phyloP scores from a whole-genome alignment of 495 filamentous ascomycete species.

The Filosporella fistucella region DNA sequence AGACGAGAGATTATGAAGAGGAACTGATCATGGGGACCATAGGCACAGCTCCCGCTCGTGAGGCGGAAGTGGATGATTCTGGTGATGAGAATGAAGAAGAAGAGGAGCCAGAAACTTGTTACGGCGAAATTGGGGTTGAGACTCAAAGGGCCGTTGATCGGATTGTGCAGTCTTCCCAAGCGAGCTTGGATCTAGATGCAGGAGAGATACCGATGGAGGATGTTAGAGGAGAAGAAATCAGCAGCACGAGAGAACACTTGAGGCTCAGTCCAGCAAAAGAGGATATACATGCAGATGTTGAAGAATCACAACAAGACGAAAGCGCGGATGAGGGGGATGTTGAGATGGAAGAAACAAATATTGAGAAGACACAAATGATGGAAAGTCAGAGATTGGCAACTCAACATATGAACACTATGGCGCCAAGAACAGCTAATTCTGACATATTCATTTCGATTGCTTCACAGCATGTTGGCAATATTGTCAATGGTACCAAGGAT shows the following conservation, averaged over 20 bases:
- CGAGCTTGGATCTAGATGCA: too few relatives aligned
- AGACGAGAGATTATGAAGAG: constrained; percentile 20
- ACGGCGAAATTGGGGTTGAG: constrained; percentile 30
- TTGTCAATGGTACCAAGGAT: constrained; percentile 34
- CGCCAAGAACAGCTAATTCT: constrained; percentile 37
- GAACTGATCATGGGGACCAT: constrained; percentile 9
- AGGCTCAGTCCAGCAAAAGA: too few relatives aligned
- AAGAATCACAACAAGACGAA: too few relatives aligned
- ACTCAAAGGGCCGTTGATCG: constrained; percentile 25
- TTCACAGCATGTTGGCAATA: constrained; percentile 31
- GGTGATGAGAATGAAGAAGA: constrained; percentile 17
- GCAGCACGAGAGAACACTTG: too few relatives aligned
- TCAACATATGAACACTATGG: constrained; percentile 36
- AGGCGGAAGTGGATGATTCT: neutral
- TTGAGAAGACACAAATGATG: constrained; percentile 34
- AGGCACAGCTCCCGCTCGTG: neutral
- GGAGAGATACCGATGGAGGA: too few relatives aligned
- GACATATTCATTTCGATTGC: constrained; percentile 43
- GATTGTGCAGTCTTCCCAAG: neutral
- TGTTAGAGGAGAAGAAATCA: too few relatives aligned
- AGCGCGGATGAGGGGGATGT: constrained; percentile 17
- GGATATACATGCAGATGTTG: too few relatives aligned
- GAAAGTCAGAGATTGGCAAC: constrained; percentile 47
- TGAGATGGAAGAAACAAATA: constrained; percentile 28
- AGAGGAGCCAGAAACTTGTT: constrained; percentile 26